Conservation (phyloP, 1,139 yeast species). For the Zygotorulaspora mrakii region DNA sequence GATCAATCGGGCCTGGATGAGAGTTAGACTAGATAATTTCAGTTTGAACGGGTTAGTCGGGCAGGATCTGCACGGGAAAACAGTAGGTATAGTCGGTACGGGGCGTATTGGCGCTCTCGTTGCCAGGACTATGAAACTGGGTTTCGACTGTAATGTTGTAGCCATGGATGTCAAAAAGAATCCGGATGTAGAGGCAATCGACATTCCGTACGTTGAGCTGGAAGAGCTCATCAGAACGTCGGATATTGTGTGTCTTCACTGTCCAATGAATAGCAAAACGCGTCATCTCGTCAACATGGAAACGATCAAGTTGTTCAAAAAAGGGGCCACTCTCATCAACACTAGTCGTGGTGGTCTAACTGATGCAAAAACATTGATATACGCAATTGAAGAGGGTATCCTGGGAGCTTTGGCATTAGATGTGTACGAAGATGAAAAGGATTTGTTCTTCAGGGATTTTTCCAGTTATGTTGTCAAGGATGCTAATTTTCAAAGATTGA, state of each 20-base stretch:
- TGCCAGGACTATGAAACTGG: slow-evolving; percentile 1
- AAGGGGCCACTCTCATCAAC: slow-evolving; percentile 5
- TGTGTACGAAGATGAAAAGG: slow-evolving; percentile 6
- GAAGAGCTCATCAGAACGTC: neutral
- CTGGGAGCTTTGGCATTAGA: slow-evolving; percentile 3
- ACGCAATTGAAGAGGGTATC: slow-evolving; percentile 2
- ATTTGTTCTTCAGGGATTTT: slow-evolving; percentile 3
- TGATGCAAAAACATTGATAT: neutral
- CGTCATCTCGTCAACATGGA: slow-evolving; percentile 4
- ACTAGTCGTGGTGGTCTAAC: slow-evolving; percentile 5
- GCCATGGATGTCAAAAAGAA: slow-evolving; percentile 2
- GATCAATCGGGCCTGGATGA: slow-evolving; percentile 5
- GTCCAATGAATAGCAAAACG: slow-evolving; percentile 1
- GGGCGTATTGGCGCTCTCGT: slow-evolving; percentile 3
- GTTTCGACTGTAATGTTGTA: slow-evolving; percentile 4
- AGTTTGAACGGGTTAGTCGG: slow-evolving; percentile 3
- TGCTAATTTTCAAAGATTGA: slow-evolving; percentile 2
- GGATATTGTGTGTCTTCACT: slow-evolving; percentile 5
- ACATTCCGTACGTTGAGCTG: slow-evolving; percentile 1
- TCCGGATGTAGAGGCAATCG: slow-evolving; percentile 1
- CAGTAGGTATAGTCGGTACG: slow-evolving; percentile 3
- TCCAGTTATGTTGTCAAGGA: slow-evolving; percentile 4
- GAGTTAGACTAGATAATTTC: slow-evolving; percentile 4
- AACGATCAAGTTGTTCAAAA: slow-evolving; percentile 2
- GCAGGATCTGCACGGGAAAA: slow-evolving; percentile 3